Evolutionary conservation across 371 early-diverging fungal species (phyloP), one percentile per base, ranked within the genome.

Genomic region (Mucor irregularis): DNA sequence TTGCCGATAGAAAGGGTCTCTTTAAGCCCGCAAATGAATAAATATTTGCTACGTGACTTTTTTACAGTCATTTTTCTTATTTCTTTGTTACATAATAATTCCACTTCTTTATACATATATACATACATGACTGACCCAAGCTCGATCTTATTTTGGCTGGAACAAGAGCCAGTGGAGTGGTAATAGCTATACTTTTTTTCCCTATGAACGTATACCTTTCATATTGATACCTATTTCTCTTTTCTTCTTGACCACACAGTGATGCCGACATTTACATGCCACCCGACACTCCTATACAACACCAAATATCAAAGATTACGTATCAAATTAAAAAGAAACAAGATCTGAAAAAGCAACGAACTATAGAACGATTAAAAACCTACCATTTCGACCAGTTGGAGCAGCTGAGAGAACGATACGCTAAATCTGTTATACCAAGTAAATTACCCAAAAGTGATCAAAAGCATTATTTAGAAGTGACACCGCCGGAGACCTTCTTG

Each of bases 1-100:
- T 78, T 13, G 66, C 56, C 16, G 69, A 69, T 21, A 66, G 78
- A 47, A 49, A 69, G 19, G 77, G 77, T 26, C 49, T 66, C n/a
- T 76, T 68, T 49, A 69, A 67, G 49, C 38, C 48, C 10, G 49
- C 40, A 50, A 46, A 34, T 31, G 44, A 54, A 16, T 33, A 44
- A 42, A 35, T 13, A 1, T 35, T 14, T 34, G 8, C n/a, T 35
- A 10, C 35, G 35, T 34, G 14, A 34, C 35, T n/a, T n/a, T n/a
- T n/a, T n/a, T n/a, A n/a, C n/a, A n/a, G n/a, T n/a, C n/a, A n/a
- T 25, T 22, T 37, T 11, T 16, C 22, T 17, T 35, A 4, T 35
- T n/a, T 33, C n/a, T n/a, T 33, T 43, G 10, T 25, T 14, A 24
- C 14, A 26, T 26, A 46, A n/a, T n/a, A n/a, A n/a, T n/a, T n/a